Evolutionary conservation across 2,329 filamentous ascomycete genomes (phyloP).

Genomic region (Trichoderma breve): DNA sequence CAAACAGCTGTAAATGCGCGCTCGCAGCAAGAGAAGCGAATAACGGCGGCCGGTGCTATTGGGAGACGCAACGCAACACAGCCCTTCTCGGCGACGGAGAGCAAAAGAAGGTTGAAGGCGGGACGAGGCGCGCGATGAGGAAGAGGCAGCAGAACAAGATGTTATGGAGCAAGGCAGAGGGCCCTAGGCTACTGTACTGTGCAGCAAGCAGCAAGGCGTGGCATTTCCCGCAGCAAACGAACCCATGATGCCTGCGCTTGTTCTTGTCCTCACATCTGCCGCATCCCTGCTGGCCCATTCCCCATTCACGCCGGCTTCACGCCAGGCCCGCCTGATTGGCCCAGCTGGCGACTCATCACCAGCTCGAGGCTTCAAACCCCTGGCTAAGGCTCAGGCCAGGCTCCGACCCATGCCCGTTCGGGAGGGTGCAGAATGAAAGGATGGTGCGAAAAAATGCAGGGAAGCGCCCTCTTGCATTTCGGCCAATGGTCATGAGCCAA

Average conservation of each 20-base stretch:
- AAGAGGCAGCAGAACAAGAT: neutral
- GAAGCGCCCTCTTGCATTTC: neutral
- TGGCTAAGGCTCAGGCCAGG: slow-evolving; percentile 15
- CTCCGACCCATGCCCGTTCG: slow-evolving; percentile 11
- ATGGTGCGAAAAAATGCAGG: neutral
- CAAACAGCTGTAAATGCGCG: neutral
- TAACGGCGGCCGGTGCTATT: slow-evolving; percentile 3
- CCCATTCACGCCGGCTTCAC: neutral
- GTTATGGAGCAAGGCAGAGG: neutral
- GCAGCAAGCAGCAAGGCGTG: neutral
- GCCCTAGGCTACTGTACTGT: neutral
- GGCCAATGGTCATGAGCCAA: slow-evolving; percentile 5
- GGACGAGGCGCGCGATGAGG: neutral
- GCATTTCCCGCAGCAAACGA: neutral
- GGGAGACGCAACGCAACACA: slow-evolving; percentile 7
- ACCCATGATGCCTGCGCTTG: slow-evolving; percentile 4
- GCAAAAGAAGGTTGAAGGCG: slow-evolving; percentile 1
- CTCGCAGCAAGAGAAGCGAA: slow-evolving; percentile 10
- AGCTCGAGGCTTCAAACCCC: slow-evolving; percentile 16
- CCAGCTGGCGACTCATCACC: neutral
- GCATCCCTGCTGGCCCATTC: neutral
- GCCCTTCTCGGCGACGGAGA: slow-evolving; percentile 15
- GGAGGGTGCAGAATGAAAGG: slow-evolving; percentile 19
- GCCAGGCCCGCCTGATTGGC: neutral
- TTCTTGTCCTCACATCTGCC: neutral